Evolutionary conservation across 2,329 filamentous ascomycete species (phyloP), one percentile per base, ranked within the genome.

Genomic region (Chrysoporthe deuterocubensis): DNA sequence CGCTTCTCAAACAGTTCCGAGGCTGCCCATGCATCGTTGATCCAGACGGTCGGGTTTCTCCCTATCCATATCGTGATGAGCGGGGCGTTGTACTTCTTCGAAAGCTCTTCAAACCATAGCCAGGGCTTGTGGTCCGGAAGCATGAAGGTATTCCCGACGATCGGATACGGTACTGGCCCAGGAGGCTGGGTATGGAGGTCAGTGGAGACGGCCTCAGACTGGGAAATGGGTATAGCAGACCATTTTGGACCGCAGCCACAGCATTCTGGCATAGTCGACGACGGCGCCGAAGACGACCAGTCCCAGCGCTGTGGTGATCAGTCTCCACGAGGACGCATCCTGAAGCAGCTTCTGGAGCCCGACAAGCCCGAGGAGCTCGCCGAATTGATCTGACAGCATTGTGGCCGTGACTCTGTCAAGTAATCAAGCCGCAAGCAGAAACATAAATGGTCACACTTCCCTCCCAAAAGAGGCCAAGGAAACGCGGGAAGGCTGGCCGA

Each of bases 51-150:
- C 3, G 81, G 80, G 65, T 81, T 81, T 37, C 71, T 75, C n/a
- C 83, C 83, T 59, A 87, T 84, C 85, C 85, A 87, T 71, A 85
- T 82, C 0, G 85, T 87, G 60, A 88, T 83, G 7, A 87, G 72
- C 0, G 84, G 82, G 0, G 81, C 78, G 5, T 82, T 75, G 72
- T 85, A 83, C 59, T 77, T 73, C 71, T 84, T 83, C 3, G 85
- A 84, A 0, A 87, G 75, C 70, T 83, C 73, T 65, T 88, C 84
- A 70, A 88, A 87, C 74, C 84, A 85, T 34, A 87, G 79, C 86
- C 86, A 88, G 2, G 86, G 85, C 72, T 87, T 87, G 66, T 78
- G 79, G 34, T 83, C 79, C 1, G 85, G 85, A 4, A 88, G 78
- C 69, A 81, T 81, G 66, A 84, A 85, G 0, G 85, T 87, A 72